phyloP scores from a whole-genome alignment of 371 early-diverging fungal species.

The Mortierella sp. region DNA sequence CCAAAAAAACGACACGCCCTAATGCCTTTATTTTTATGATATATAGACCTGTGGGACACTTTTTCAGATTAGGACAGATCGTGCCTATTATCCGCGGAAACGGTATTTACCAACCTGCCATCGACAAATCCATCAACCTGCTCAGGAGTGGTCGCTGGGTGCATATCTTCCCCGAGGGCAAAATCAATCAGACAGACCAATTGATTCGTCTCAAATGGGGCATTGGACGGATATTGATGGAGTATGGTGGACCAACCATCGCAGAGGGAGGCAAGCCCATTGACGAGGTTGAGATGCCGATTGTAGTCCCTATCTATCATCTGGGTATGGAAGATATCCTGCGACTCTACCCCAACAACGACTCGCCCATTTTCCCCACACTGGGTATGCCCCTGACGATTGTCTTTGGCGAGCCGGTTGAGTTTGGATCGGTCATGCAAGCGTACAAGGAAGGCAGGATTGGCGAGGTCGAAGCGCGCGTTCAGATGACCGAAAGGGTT shows the following conservation, averaged over 20 bases:
- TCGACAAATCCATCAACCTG: conserved; percentile 80
- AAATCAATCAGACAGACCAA: conserved; percentile 75
- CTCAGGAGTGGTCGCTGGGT: conserved; percentile 78
- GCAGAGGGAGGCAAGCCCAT: conserved; percentile 48
- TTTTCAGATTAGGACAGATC: conserved; percentile 86
- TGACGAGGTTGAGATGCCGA: conserved; percentile 58
- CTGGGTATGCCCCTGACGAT: conserved; percentile 65
- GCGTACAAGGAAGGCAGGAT: conserved; percentile 68
- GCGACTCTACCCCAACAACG: conserved; percentile 58
- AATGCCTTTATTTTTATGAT: neutral
- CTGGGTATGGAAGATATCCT: conserved; percentile 63
- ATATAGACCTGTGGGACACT: conserved; percentile 68
- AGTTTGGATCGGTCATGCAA: conserved; percentile 70
- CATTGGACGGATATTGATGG: conserved; percentile 87
- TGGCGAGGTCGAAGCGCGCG: conserved; percentile 69
- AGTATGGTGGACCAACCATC: conserved; percentile 70
- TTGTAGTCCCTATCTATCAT: conserved; percentile 58
- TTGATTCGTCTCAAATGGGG: conserved; percentile 92
- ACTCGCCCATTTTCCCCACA: conserved; percentile 61
- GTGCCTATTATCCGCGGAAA: conserved; percentile 89
- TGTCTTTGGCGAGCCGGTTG: conserved; percentile 79
- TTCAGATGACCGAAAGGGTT: conserved; percentile 69
- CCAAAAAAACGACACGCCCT: neutral
- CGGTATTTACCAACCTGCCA: conserved; percentile 89
- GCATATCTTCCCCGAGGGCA: conserved; percentile 90